A percentile compares a stretch with the other conserved stretches of the same genome.
These are phyloP conservation scores for Penstemon eatonii DNA, from an alignment of 257 asterid species.

Conservation along the genomic window DNA sequence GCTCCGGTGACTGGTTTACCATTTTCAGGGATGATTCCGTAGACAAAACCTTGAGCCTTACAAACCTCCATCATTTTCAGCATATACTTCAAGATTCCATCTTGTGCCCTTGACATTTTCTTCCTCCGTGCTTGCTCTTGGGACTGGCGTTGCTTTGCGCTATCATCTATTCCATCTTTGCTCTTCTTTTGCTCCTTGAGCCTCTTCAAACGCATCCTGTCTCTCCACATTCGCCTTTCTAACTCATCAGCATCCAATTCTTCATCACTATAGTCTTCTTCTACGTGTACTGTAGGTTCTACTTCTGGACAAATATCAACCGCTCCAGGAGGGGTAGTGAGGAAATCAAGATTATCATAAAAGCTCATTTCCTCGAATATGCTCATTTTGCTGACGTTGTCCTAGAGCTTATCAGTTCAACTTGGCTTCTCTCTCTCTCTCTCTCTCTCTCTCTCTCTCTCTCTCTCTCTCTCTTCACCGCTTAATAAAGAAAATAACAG, in stretches of 20 bases:
- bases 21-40: slow-evolving; percentile 68
- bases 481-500: neutral
- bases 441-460: neutral
- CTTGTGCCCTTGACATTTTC: slow-evolving; percentile 73
- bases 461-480: slow-evolving; percentile 16
- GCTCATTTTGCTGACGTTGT: slow-evolving; percentile 34
- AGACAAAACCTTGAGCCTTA: slow-evolving; percentile 65
- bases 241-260: slow-evolving; percentile 57
- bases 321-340: slow-evolving; percentile 38
- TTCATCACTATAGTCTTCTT: slow-evolving; percentile 53
- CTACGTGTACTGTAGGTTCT: slow-evolving; percentile 38
- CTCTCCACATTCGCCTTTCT: slow-evolving; percentile 59
- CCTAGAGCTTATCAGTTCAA: neutral
- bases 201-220: slow-evolving; percentile 45
- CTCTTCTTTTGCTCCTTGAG: slow-evolving; percentile 53
- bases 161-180: slow-evolving; percentile 37
- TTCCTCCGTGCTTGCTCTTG: slow-evolving; percentile 65
- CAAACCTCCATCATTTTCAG: slow-evolving; percentile 70
- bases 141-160: slow-evolving; percentile 44
- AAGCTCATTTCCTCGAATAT: slow-evolving; percentile 55
- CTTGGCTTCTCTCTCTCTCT: slow-evolving; percentile 8
- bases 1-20: slow-evolving; percentile 68
- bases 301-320: slow-evolving; percentile 30
- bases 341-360: slow-evolving; percentile 45
- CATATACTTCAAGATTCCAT: slow-evolving; percentile 65